Base-by-base conservation (phyloP, 805 yeast genomes). In the Barnettozyma populi region DNA sequence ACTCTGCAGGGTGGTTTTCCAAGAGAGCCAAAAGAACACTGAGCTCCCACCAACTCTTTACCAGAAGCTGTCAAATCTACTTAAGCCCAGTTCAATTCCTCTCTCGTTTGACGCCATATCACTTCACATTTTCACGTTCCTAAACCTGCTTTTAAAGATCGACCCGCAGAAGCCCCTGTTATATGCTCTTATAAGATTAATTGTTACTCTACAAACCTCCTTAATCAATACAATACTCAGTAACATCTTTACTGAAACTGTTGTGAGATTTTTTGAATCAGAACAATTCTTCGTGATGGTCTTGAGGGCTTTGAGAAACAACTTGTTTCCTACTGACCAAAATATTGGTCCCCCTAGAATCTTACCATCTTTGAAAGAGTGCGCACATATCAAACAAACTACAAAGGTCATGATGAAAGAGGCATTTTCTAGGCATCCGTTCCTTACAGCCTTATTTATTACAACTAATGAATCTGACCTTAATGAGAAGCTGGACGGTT, bases 281-380 rank as follows among this genome's bases (percentile, higher is more conserved):
- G 56, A 56, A 7, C 31, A 51, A 2, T 51, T 59, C 9, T 47
- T 59, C 11, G 55, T 57, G 2, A 46, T 46, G 2, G 40, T 61
- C 4, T 25, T 74, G 7, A 53, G 54, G n/a, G 52, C 56, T 13
- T 51, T 68, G 2, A 59, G 80, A 45, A 59, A 61, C 27, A 57
- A 63, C 27, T 52, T 76, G n/a, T 77, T 76, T 49, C 80, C 82
- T 2, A 61, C 60, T 23, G 79, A 77, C 56, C 74, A 70, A 14
- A 58, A 59, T n/a, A 70, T 78, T 74, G 81, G 81, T 0, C 75
- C 76, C 4, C 67, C 75, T 5, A 56, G 74, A 20, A 55, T 63
- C 3, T 62, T 66, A n/a, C 80, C 82, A 1, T 58, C 62, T 10
- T 64, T 59, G 1, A 67, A 60, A 20, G 76, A 74, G 49, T 69